Evolutionary conservation across 1,284 basidiomycete species (phyloP).

Genomic region (Spongispora temasekensis): DNA sequence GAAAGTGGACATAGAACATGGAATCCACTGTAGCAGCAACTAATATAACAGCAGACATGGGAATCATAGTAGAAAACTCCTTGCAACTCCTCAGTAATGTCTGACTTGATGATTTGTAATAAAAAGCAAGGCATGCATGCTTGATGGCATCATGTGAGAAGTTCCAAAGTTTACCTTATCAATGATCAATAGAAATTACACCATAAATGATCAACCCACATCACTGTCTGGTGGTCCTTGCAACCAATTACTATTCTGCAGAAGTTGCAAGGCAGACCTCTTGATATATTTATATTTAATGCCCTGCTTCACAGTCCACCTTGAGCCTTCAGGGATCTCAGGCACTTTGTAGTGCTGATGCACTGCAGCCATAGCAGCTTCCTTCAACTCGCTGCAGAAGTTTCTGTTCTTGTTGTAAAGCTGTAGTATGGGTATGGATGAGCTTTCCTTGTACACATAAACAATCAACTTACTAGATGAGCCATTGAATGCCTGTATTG

Average conservation of each 20-base stretch:
- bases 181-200: neutral
- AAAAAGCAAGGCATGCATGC: neutral
- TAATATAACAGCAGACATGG: neutral
- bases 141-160: neutral
- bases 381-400: neutral
- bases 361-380: too few relatives aligned
- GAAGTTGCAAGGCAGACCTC: too few relatives aligned
- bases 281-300: too few relatives aligned
- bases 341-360: too few relatives aligned
- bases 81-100: neutral
- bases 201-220: neutral
- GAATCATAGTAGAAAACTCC: neutral
- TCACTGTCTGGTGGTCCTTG: too few relatives aligned
- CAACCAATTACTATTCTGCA: too few relatives aligned
- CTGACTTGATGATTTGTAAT: neutral
- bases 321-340: too few relatives aligned
- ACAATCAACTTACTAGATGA: neutral
- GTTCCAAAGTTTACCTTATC: neutral
- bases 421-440: too few relatives aligned
- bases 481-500: neutral
- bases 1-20: neutral
- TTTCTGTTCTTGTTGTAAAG: too few relatives aligned
- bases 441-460: too few relatives aligned
- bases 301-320: too few relatives aligned
- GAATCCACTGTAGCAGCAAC: neutral